Conservation (phyloP, 768 basidiomycete species). For the Royoungia palumana region DNA sequence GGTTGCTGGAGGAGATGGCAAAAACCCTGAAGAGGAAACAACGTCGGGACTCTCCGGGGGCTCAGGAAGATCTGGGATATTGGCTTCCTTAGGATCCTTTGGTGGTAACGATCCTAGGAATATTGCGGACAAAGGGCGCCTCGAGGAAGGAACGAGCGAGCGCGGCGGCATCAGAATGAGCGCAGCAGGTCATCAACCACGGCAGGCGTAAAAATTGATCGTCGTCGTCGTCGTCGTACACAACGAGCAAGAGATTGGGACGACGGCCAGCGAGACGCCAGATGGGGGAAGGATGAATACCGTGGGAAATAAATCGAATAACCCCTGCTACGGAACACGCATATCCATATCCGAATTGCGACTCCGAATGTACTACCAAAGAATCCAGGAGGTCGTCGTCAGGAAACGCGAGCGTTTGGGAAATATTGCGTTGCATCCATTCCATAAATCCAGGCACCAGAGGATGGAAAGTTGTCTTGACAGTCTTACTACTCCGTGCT, state of each 20-base stretch:
- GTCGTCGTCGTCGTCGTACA: conserved; percentile 21
- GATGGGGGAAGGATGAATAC: conserved; percentile 14
- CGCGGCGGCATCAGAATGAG: conserved; percentile 48
- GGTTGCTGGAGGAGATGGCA: conserved; percentile 82
- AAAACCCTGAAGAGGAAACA: conserved; percentile 52
- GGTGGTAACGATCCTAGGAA: conserved; percentile 48
- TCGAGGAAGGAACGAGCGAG: conserved; percentile 38
- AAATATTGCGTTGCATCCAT: too few relatives aligned
- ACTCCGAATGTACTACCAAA: conserved; percentile 13
- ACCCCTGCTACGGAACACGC: background rate
- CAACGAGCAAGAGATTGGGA: conserved; percentile 25
- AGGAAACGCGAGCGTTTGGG: too few relatives aligned
- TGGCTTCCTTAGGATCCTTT: conserved; percentile 34
- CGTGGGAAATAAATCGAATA: conserved; percentile 24
- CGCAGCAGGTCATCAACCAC: conserved; percentile 28
- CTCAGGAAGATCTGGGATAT: conserved; percentile 67
- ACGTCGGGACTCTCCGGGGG: conserved; percentile 59
- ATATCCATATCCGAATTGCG: conserved; percentile 17
- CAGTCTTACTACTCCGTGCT: too few relatives aligned
- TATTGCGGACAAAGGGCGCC: conserved; percentile 61
- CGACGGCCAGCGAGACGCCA: conserved; percentile 20
- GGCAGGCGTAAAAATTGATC: conserved; percentile 6
- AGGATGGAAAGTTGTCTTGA: too few relatives aligned
- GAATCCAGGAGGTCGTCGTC: too few relatives aligned
- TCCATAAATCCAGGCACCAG: too few relatives aligned